Conservation (phyloP, 345 rosid species). For the Lepidium didymum region DNA sequence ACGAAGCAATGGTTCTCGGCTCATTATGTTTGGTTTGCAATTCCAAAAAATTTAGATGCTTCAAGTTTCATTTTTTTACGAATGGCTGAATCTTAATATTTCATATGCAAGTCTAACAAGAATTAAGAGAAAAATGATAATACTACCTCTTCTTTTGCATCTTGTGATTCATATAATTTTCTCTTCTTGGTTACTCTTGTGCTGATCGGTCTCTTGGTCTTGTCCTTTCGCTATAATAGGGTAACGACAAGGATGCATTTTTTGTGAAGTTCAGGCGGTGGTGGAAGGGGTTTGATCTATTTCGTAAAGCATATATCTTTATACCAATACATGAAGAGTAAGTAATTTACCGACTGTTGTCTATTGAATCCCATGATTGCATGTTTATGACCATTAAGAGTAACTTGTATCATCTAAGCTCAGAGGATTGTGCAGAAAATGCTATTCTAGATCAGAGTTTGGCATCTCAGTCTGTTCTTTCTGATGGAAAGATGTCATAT, state of each 20-base stretch:
- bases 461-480: neutral
- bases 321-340: constrained; percentile 92
- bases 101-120: neutral
- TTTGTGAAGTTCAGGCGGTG: constrained; percentile 86
- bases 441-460: neutral
- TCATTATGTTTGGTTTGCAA: neutral
- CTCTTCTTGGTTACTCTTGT: neutral
- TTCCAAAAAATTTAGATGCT: neutral
- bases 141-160: neutral
- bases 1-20: neutral
- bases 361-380: neutral
- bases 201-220: neutral
- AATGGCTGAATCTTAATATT: neutral
- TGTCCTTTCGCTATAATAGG: constrained; percentile 30
- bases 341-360: constrained; percentile 21
- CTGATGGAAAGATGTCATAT: neutral
- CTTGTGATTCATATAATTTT: neutral
- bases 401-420: neutral
- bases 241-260: constrained; percentile 46
- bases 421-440: neutral
- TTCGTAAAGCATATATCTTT: constrained; percentile 78
- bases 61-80: neutral
- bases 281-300: constrained; percentile 89
- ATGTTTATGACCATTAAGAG: neutral
- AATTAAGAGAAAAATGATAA: neutral